Conservation (phyloP, 768 basidiomycete species). For the Agrocybe praecox region DNA sequence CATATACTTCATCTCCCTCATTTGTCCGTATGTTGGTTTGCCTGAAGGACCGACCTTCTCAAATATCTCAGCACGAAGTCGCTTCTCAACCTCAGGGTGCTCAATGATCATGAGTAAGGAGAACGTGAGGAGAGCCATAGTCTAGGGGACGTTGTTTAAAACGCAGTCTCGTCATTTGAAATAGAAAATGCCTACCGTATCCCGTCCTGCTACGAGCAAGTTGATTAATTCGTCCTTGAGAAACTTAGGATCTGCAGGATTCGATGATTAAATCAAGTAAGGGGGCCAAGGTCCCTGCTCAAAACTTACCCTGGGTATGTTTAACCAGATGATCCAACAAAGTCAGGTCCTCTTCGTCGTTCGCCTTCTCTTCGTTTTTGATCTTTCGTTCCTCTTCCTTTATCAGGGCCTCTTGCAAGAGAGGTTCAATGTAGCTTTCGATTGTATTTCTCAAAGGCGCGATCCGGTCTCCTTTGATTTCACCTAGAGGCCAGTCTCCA, state of each 20-base stretch:
- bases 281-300: not conserved
- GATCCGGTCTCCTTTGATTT: slow-evolving; percentile 49
- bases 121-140: slow-evolving; percentile 41
- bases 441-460: slow-evolving; percentile 41
- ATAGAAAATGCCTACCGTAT: slow-evolving; percentile 42
- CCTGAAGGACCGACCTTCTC: slow-evolving; percentile 36
- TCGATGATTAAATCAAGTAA: not conserved
- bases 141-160: slow-evolving; percentile 22
- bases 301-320: slow-evolving; percentile 39
- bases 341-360: slow-evolving; percentile 29
- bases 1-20: slow-evolving; percentile 47
- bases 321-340: slow-evolving; percentile 55
- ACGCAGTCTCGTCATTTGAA: not conserved
- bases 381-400: slow-evolving; percentile 4
- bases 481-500: slow-evolving; percentile 47
- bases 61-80: slow-evolving; percentile 44
- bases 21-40: slow-evolving; percentile 44
- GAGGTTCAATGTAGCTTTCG: slow-evolving; percentile 45
- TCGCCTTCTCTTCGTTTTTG: slow-evolving; percentile 1
- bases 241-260: slow-evolving; percentile 20
- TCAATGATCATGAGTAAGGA: slow-evolving; percentile 44
- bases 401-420: slow-evolving; percentile 28
- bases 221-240: slow-evolving; percentile 39
- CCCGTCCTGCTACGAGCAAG: slow-evolving; percentile 49
- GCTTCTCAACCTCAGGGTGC: slow-evolving; percentile 39